These are phyloP conservation scores for Sanghuangporus sanghuang DNA, from an alignment of 1,284 basidiomycete genomes.

Conservation along the genomic window DNA sequence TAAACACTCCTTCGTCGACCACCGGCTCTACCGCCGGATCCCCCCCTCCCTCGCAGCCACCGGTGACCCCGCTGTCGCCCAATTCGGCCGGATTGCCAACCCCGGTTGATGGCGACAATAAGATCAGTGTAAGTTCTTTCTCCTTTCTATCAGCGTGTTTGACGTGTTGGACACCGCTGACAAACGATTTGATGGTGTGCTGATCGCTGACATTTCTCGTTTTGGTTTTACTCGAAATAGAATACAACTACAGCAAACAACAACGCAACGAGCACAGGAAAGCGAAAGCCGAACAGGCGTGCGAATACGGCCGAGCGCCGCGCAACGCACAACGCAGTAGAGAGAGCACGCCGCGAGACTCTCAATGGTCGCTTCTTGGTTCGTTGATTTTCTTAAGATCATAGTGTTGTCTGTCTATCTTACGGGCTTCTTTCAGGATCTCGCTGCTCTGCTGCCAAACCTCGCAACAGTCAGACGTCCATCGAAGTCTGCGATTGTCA, in stretches of 20 bases:
- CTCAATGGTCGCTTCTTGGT: conserved; percentile 87
- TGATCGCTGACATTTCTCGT: conserved; percentile 7
- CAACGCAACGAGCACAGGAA: conserved; percentile 33
- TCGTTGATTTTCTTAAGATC: conserved; percentile 27
- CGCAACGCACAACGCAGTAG: conserved; percentile 92
- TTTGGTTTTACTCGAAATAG: conserved; percentile 3
- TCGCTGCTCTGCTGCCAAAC: conserved; percentile 85
- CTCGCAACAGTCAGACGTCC: conserved; percentile 86
- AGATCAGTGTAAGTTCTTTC: conserved; percentile 6
- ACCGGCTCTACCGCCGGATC: conserved; percentile 36
- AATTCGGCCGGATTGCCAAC: conserved; percentile 33
- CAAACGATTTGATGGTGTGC: not conserved
- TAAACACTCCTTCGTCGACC: conserved; percentile 46
- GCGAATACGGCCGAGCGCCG: conserved; percentile 93
- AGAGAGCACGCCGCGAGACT: conserved; percentile 86
- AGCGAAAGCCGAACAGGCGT: conserved; percentile 74
- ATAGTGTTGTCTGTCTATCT: not conserved
- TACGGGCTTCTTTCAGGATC: conserved; percentile 47
- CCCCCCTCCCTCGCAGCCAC: conserved; percentile 37
- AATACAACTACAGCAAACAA: conserved; percentile 25
- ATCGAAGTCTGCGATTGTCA: conserved; percentile 92
- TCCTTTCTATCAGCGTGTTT: not conserved
- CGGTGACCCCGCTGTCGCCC: conserved; percentile 39
- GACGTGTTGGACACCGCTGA: not conserved
- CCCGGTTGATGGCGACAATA: conserved; percentile 17